These are phyloP conservation scores for Auricularia cornea DNA, from an alignment of 768 basidiomycete genomes.

Conservation along the genomic window DNA sequence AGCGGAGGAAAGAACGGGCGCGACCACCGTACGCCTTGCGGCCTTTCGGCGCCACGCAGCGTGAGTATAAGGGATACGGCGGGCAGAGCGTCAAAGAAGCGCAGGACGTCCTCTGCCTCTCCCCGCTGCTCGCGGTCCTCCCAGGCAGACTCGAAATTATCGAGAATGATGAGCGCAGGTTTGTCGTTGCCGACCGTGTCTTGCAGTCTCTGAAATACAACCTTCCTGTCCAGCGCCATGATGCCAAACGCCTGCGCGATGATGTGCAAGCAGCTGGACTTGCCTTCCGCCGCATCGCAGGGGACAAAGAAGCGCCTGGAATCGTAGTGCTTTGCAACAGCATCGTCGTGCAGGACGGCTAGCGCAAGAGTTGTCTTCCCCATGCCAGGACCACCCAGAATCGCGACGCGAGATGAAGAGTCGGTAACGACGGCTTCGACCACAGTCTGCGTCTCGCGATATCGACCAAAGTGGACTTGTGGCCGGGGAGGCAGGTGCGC, in stretches of 20 bases:
- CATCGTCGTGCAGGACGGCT: constrained; percentile 20
- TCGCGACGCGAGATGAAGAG: background rate
- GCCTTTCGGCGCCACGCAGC: constrained; percentile 17
- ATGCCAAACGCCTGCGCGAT: background rate
- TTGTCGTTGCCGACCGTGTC: constrained; percentile 5
- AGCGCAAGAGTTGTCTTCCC: constrained; percentile 33
- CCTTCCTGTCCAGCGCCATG: background rate
- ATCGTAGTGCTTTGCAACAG: constrained; percentile 16
- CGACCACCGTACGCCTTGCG: constrained; percentile 15
- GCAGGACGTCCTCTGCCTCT: constrained; percentile 14
- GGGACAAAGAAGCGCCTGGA: constrained; percentile 23
- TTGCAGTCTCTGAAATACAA: background rate
- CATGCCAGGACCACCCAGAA: constrained; percentile 28
- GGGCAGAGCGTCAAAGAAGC: constrained; percentile 8
- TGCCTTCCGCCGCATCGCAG: constrained; percentile 16
- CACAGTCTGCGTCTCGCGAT: background rate
- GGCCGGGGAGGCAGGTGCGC: background rate
- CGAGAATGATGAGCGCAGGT: constrained; percentile 13
- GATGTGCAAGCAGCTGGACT: background rate
- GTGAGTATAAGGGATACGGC: constrained; percentile 14
- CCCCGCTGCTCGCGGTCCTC: constrained; percentile 10
- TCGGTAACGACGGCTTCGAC: background rate
- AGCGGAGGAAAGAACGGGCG: constrained; percentile 13
- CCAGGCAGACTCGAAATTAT: constrained; percentile 19
- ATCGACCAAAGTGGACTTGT: background rate